Conservation (phyloP, 2,329 filamentous ascomycete genomes). For the Cryphonectria carpinicola region DNA sequence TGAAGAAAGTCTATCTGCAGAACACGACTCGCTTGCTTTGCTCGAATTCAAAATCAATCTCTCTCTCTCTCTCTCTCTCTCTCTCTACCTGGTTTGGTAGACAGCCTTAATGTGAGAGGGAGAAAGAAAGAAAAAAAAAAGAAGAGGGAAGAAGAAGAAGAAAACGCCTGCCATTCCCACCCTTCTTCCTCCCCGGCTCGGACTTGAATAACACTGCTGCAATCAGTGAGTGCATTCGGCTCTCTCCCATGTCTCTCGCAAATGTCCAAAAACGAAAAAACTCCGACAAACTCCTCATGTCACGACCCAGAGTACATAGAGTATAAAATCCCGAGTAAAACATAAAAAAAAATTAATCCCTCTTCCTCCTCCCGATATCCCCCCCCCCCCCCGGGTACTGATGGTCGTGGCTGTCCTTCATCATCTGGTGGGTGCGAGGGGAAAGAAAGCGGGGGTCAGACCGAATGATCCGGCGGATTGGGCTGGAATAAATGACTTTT, state of each 20-base stretch:
- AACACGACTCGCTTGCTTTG: conserved; percentile 1
- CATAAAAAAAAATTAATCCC: background rate
- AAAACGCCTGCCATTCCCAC: background rate
- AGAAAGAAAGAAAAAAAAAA: no score
- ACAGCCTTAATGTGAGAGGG: background rate
- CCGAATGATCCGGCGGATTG: conserved; percentile 2
- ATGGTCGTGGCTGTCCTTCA: background rate
- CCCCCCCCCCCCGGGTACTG: background rate
- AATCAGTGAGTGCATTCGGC: background rate
- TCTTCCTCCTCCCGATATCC: background rate
- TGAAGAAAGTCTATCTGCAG: background rate
- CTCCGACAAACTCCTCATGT: background rate
- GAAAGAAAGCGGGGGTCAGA: background rate
- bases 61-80: no score
- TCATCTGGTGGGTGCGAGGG: background rate
- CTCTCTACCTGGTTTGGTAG: background rate
- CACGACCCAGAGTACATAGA: background rate
- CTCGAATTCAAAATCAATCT: background rate
- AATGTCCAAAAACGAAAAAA: background rate
- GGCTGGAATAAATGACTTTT: background rate
- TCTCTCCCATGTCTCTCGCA: background rate
- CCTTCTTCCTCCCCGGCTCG: background rate
- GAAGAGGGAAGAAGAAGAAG: background rate
- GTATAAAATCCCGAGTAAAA: background rate
- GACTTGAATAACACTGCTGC: background rate